Conservation (phyloP, 2,329 filamentous ascomycete genomes). For the Aspergillus texensis region DNA sequence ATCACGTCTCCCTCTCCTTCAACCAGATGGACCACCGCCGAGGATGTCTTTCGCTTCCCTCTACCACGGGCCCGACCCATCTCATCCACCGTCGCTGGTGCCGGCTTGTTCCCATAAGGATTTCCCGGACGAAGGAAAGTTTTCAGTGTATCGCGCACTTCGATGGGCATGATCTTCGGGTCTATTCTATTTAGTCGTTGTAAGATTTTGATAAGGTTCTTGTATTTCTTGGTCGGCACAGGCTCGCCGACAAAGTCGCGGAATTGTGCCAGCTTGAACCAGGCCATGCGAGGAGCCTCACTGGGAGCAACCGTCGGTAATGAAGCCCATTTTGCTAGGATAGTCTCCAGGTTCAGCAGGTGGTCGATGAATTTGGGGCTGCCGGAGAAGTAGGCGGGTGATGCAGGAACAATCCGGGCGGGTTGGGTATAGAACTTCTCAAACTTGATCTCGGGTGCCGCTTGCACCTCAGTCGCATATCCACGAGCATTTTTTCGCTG, state of each 20-base stretch:
- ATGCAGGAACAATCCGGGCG: slow-evolving; percentile 78
- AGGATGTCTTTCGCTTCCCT: slow-evolving; percentile 84
- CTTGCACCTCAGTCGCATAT: slow-evolving; percentile 30
- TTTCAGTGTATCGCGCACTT: slow-evolving; percentile 66
- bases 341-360: slow-evolving; percentile 70
- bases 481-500: slow-evolving; percentile 25
- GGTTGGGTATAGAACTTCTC: slow-evolving; percentile 40
- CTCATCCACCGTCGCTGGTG: slow-evolving; percentile 68
- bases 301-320: slow-evolving; percentile 69
- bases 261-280: slow-evolving; percentile 79
- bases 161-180: slow-evolving; percentile 71
- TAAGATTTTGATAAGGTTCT: slow-evolving; percentile 72
- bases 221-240: slow-evolving; percentile 76
- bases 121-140: slow-evolving; percentile 77
- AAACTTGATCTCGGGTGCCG: slow-evolving; percentile 41
- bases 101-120: slow-evolving; percentile 65
- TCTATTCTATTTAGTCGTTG: slow-evolving; percentile 85
- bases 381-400: slow-evolving; percentile 92
- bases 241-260: slow-evolving; percentile 70
- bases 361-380: slow-evolving; percentile 85
- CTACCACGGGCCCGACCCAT: slow-evolving; percentile 78
- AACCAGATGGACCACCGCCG: slow-evolving; percentile 82
- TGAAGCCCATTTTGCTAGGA: slow-evolving; percentile 71
- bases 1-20: slow-evolving; percentile 89
- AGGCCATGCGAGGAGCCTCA: slow-evolving; percentile 73